Base-by-base conservation (phyloP, 495 filamentous ascomycete species). In the Penicillium turbatum region DNA sequence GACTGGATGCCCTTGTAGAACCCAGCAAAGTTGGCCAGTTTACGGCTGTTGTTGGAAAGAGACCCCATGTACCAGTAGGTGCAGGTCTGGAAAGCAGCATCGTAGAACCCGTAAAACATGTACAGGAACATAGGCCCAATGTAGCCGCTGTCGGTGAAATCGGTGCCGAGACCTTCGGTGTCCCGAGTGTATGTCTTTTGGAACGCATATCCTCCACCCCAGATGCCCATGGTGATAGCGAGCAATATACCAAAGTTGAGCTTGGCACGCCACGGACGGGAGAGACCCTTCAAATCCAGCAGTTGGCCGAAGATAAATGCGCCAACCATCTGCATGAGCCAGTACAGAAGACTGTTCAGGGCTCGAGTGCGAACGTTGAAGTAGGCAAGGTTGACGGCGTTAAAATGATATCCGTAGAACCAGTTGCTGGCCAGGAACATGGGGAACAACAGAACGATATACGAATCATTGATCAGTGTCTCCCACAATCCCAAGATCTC, bases 1-100 rank as follows among this genome's bases (percentile, higher is more conserved):
- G 89, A 93, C 71, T 97, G 92, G 60, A 97, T 88, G n/a, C 89
- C 89, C 65, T 96, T 96, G 80, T 96, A 96, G 78, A 92, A 96
- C 48, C 92, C 92, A 30, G 90, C 84, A 62, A 93, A 88, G 75
- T 96, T 95, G 72, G 92, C 92, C 17, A 92, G 79, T 64, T 91
- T 95, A 64, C 91, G 88, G 55, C 86, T 82, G 41, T 93, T 95
- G 77, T 97, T 96, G 62, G 85, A 89, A 29, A 96, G 78, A 15
- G 90, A 85, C 31, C 92, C 92, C 87, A 97, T 96, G 72, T 87
- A 89, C 90, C 89, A 95, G 75, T 95, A 95, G 37, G 90, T 85
- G 62, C 77, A 85, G 10, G 88, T 90, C 70, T 93, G 88, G 83
- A 90, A 93, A 35, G 83, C 80, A 29, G 91, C 87, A 63, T 96